phyloP scores from a whole-genome alignment of 164 flowering plant genomes.

The Dillenia turbinata region DNA sequence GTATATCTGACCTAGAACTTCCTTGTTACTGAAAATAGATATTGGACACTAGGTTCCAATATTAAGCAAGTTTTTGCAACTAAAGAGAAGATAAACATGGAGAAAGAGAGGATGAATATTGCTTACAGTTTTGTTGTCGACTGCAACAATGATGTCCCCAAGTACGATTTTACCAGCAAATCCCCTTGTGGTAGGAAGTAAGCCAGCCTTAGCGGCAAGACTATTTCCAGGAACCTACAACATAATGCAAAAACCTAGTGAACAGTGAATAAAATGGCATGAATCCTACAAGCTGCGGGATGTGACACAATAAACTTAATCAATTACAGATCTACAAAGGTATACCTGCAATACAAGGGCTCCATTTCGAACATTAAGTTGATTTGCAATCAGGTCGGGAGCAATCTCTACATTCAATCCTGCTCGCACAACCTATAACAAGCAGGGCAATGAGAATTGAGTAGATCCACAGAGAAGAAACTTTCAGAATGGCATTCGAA shows the following conservation, averaged over 20 bases:
- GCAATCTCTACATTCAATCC: conserved; percentile 81
- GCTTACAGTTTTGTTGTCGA: conserved; percentile 72
- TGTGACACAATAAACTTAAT: too few species aligned
- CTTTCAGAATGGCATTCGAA: not conserved
- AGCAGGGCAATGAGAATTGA: not conserved
- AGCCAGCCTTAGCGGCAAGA: conserved; percentile 78
- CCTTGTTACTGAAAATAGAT: too few species aligned
- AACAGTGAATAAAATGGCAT: not conserved
- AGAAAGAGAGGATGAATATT: not conserved
- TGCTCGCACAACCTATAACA: conserved; percentile 70
- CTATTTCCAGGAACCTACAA: conserved; percentile 72
- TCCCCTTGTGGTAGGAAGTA: conserved; percentile 77
- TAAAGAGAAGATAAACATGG: not conserved
- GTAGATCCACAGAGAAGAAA: not conserved
- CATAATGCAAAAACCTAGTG: conserved; percentile 5
- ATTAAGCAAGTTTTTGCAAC: not conserved
- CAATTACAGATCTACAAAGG: not conserved
- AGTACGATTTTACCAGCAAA: conserved; percentile 87
- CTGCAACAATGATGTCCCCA: conserved; percentile 79
- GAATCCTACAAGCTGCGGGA: too few species aligned
- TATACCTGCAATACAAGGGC: conserved; percentile 79
- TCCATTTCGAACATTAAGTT: conserved; percentile 89
- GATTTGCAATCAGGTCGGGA: conserved; percentile 82
- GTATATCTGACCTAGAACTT: too few species aligned
- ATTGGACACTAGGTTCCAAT: too few species aligned